phyloP scores from a whole-genome alignment of 306 rosid genomes.

The Castanea crenata region DNA sequence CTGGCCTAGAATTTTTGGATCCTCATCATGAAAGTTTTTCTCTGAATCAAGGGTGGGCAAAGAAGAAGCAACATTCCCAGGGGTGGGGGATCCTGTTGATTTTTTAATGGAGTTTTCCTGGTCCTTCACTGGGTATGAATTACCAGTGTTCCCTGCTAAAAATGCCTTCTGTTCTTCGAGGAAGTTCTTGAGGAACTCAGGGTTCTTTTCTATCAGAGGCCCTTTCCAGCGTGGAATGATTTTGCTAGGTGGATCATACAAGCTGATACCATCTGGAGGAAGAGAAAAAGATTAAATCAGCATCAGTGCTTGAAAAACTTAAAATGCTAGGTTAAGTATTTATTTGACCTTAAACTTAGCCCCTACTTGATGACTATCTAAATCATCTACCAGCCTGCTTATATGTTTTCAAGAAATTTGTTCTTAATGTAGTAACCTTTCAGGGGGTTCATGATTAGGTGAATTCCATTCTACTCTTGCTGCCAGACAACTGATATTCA shows the following conservation, averaged over 20 bases:
- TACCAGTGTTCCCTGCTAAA: constrained; percentile 29
- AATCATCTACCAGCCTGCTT: neutral
- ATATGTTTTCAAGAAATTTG: constrained; percentile 6
- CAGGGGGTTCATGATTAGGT: constrained; percentile 5
- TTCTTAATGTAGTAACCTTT: neutral
- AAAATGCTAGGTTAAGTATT: constrained; percentile 6
- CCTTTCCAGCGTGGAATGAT: constrained; percentile 93
- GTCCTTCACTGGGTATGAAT: constrained; percentile 37
- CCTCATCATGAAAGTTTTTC: constrained; percentile 14
- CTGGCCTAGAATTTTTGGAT: constrained; percentile 45
- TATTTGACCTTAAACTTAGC: neutral
- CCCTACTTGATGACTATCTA: neutral
- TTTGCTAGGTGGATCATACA: constrained; percentile 85
- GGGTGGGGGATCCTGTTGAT: constrained; percentile 40
- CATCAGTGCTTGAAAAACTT: constrained; percentile 10
- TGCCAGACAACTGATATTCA: neutral
- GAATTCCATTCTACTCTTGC: neutral
- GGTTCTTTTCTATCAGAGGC: constrained; percentile 68
- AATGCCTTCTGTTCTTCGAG: constrained; percentile 45
- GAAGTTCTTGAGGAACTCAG: constrained; percentile 58
- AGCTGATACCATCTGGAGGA: constrained; percentile 74
- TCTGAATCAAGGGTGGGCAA: constrained; percentile 25
- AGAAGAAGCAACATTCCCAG: constrained; percentile 30
- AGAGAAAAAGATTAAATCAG: constrained; percentile 25
- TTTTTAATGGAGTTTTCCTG: constrained; percentile 32